phyloP scores from a whole-genome alignment of 805 yeast genomes.

The Wickerhamomyces tratensis region DNA sequence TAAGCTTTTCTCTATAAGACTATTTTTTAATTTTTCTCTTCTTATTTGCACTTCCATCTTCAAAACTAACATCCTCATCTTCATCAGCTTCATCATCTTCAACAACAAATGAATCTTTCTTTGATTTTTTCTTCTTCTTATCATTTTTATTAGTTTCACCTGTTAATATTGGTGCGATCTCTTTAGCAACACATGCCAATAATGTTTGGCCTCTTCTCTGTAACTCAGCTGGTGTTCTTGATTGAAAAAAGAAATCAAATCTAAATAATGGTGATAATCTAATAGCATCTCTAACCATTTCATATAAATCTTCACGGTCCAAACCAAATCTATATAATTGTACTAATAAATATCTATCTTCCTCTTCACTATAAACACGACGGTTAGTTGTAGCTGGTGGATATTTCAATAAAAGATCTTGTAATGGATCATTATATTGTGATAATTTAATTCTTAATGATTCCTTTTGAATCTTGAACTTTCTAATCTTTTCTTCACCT shows the following conservation, averaged over 20 bases:
- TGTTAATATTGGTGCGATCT: conserved; percentile 35
- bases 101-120: no score
- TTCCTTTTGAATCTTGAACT: conserved; percentile 63
- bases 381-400: conserved; percentile 64
- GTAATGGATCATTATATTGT: conserved; percentile 64
- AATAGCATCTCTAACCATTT: conserved; percentile 65
- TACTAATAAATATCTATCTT: conserved; percentile 78
- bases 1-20: no score
- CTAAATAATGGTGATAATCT: conserved; percentile 69
- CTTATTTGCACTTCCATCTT: background rate
- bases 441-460: conserved; percentile 68
- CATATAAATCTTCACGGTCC: conserved; percentile 72
- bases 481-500: conserved; percentile 78
- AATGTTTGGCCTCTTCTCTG: conserved; percentile 76
- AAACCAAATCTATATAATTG: conserved; percentile 75
- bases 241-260: conserved; percentile 80
- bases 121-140: conserved; percentile 4
- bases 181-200: conserved; percentile 65
- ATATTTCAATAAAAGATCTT: conserved; percentile 59
- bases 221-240: conserved; percentile 69
- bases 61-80: background rate
- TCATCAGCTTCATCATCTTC: no score
- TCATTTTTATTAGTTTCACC: conserved; percentile 10
- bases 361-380: conserved; percentile 75
- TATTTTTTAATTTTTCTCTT: no score